Percentiles rank a stretch among this genome's conserved stretches.
Evolutionary conservation across 306 rosid genomes (phyloP).

Genomic region (Begonia fuchsioides): DNA sequence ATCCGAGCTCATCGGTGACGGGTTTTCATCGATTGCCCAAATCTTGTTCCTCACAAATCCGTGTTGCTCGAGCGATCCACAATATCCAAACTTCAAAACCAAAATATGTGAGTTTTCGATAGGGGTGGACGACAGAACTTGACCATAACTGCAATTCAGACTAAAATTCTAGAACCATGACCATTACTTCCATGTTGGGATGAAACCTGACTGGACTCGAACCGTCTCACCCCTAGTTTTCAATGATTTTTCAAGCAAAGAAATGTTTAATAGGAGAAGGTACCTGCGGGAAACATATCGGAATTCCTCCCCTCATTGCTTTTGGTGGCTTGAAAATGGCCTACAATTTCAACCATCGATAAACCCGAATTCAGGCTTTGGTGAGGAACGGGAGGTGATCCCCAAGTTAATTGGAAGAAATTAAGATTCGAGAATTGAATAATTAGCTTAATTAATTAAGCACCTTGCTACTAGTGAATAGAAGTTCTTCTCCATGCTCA

Average conservation of each 20-base stretch:
- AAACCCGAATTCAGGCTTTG: too few relatives aligned
- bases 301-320: conserved; percentile 81
- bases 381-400: too few relatives aligned
- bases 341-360: conserved; percentile 20
- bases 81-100: conserved; percentile 38
- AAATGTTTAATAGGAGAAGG: too few relatives aligned
- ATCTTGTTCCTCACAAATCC: conserved; percentile 90
- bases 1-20: conserved; percentile 39
- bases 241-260: background rate
- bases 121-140: too few relatives aligned
- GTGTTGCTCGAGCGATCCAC: conserved; percentile 68
- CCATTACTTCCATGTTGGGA: too few relatives aligned
- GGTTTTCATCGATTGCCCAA: conserved; percentile 62
- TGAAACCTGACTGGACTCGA: too few relatives aligned
- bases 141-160: too few relatives aligned
- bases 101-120: too few relatives aligned
- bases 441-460: background rate
- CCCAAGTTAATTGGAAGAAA: too few relatives aligned
- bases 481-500: conserved; percentile 79
- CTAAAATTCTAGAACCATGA: too few relatives aligned
- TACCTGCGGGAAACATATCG: conserved; percentile 89
- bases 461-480: conserved; percentile 88
- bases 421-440: background rate
- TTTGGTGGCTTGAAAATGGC: conserved; percentile 60
- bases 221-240: too few relatives aligned